Evolutionary conservation across 176 grass and related monocot species (phyloP), one percentile per base, ranked within the genome.

Genomic region (Leersia perrieri): DNA sequence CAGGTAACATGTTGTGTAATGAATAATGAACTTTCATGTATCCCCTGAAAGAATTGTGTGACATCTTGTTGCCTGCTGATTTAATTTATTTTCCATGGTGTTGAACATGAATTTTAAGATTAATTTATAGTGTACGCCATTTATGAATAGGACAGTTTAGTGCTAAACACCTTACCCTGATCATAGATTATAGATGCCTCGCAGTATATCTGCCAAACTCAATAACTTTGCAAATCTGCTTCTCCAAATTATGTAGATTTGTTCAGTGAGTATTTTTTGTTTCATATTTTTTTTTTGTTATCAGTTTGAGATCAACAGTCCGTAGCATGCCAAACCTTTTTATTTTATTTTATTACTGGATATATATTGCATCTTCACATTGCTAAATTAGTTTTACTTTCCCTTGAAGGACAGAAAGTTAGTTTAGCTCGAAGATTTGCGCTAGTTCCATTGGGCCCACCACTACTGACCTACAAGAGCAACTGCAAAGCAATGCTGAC

Each of bases 381-480:
- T 35, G 36, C 76, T 91, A 55, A 65, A 49, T 88, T 40, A 7
- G 16, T 82, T 85, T 12, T 62, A 64, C 63, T 74, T 87, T 28
- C 61, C 60, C 51, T 78, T 85, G 70, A 83, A 72, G 20, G 89
- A 78, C 86, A 99, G 96, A 95, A 95, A 76, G 92, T 99, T 60
- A 99, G 88, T 83, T 91, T 99, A 82, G 96, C 96, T 77, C 89
- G 96, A 87, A 91, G 96, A 72, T 99, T 99, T 84, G 92, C 90
- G 3, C 36, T 99, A 82, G 96, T 99, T 84, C 96, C 96, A 26
- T 81, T 99, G 81, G 92, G 96, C 13, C 96, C 96, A 69, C 96
- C 96, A 74, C 84, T 99, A 47, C 87, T 99, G 73, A 86, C 96
- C 60, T 99, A 99, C 92, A 99, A 99, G 86, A 99, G 96, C 85